Conservation (phyloP, 2,329 filamentous ascomycete species). For the Truncatella angustata region DNA sequence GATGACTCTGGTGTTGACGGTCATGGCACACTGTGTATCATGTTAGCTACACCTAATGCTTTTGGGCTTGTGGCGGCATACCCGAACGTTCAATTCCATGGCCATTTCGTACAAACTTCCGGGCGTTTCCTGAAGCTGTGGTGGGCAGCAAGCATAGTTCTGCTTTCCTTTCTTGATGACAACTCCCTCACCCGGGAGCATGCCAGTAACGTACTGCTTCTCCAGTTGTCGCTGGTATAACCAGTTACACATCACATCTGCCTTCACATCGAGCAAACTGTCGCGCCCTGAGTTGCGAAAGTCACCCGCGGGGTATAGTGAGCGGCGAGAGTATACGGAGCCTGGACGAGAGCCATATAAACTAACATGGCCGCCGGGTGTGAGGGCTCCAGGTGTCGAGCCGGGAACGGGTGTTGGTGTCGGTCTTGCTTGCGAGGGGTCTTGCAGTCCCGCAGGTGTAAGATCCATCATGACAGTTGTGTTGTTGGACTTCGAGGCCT, state of each 20-base stretch:
- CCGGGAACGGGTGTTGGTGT: constrained; percentile 13
- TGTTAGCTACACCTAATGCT: background rate
- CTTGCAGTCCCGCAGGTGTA: constrained; percentile 10
- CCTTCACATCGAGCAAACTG: constrained; percentile 51
- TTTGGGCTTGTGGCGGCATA: constrained; percentile 17
- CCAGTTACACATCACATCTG: constrained; percentile 63
- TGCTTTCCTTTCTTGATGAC: constrained; percentile 38
- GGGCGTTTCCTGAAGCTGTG: constrained; percentile 33
- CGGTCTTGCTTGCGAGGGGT: constrained; percentile 3
- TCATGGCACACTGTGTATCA: constrained; percentile 58
- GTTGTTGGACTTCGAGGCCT: constrained; percentile 17
- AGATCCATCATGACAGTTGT: constrained; percentile 16
- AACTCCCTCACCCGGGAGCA: constrained; percentile 36
- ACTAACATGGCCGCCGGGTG: constrained; percentile 11
- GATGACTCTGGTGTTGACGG: constrained; percentile 63
- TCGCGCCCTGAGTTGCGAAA: constrained; percentile 40
- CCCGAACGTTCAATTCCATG: constrained; percentile 37
- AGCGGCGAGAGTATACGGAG: constrained; percentile 21
- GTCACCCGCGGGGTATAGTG: constrained; percentile 36
- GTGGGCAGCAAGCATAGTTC: constrained; percentile 37
- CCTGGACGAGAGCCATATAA: constrained; percentile 20
- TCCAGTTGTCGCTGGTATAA: constrained; percentile 62
- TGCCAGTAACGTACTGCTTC: constrained; percentile 36
- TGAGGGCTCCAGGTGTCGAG: constrained; percentile 19
- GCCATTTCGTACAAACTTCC: constrained; percentile 34